phyloP scores from a whole-genome alignment of 495 filamentous ascomycete genomes.

The Podospora conica region DNA sequence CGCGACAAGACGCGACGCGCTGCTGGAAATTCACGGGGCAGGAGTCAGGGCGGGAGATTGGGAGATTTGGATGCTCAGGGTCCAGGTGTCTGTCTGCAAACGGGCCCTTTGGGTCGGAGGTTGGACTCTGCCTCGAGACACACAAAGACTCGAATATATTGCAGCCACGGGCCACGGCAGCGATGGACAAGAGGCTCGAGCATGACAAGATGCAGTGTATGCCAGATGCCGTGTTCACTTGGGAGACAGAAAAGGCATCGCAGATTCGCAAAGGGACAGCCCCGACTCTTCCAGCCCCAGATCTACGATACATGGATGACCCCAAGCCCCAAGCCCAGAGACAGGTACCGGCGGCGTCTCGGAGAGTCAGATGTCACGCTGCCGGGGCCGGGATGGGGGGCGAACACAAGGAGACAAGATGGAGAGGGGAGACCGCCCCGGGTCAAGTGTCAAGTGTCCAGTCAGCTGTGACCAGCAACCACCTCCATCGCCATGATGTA shows the following conservation, averaged over 20 bases:
- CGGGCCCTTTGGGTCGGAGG: background rate
- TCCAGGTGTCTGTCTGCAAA: background rate
- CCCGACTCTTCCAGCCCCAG: background rate
- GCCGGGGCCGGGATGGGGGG: background rate
- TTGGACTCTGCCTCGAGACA: background rate
- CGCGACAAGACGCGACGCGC: background rate
- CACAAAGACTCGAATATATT: background rate
- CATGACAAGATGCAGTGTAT: background rate
- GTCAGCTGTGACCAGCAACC: background rate
- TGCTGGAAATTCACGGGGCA: background rate
- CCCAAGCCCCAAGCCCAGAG: background rate
- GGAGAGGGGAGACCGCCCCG: background rate
- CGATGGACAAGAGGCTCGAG: background rate
- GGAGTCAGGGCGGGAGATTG: background rate
- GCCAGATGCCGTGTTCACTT: background rate
- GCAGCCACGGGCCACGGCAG: background rate
- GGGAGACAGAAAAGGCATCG: background rate
- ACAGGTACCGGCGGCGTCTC: background rate
- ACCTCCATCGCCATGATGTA: background rate
- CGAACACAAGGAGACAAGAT: background rate
- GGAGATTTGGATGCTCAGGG: background rate
- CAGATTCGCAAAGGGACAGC: background rate
- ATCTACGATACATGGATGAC: background rate
- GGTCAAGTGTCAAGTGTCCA: too few relatives aligned
- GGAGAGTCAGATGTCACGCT: background rate